Evolutionary conservation across 2,329 filamentous ascomycete species (phyloP), one percentile per base, ranked within the genome.

Genomic region (Arachnopeziza araneosa): DNA sequence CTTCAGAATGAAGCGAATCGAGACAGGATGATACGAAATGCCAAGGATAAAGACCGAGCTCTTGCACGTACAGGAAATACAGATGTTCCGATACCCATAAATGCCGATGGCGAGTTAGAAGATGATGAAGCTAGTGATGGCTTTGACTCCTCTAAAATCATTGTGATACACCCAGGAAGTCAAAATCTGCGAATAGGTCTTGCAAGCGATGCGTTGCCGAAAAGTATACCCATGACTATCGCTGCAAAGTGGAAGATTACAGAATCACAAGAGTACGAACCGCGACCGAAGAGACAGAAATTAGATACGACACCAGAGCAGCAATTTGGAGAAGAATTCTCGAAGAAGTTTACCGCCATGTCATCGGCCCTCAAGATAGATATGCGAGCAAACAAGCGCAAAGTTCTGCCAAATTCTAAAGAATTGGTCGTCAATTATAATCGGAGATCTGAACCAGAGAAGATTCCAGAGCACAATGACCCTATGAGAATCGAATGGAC

Each of bases 381-480:
- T 56, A 96, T 98, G 90, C 87, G 93, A 63, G 84, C 86, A 67
- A 96, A 96, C 76, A 98, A 98, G 80, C 87, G 91, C 71, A 90
- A 96, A 73, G 93, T 97, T 19, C 77, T 98, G 55, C 95, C 95
- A n/a, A 98, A 98, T 72, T 97, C 93, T 0, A 96, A 96, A 74
- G 95, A 99, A 71, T 80, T 97, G 60, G 93, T 97, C 1, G 86
- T 93, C 65, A 98, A 96, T 71, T 98, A 90, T 80, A 99, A 99
- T 75, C 85, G 90, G 57, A 84, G 91, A 54, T 90, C 87, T 0
- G 86, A 89, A 36, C 88, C 91, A 7, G 95, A 98, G 67, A 83
- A 88, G 54, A 98, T 99, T 62, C 88, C 90, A 5, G 90, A 95
- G 70, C 95, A 98, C 76, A 99, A 98, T 72, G 95, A 99, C 70